Evolutionary conservation across 1,139 yeast genomes (phyloP), one percentile per base, ranked within the genome.

Genomic region (Kurtzmaniella quercitrusa): DNA sequence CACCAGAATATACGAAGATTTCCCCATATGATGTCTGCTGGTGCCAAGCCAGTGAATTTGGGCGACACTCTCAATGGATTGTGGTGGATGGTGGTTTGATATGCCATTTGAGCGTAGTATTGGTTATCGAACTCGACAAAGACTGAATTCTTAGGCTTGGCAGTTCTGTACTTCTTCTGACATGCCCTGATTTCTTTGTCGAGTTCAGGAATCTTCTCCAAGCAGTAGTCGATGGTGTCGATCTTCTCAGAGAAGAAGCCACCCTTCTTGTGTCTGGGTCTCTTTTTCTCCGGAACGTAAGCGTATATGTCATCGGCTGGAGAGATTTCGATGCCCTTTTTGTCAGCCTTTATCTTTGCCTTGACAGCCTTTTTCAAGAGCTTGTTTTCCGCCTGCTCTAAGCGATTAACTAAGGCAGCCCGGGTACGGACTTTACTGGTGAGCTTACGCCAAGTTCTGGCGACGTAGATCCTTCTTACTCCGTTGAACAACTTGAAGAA

Each of bases 1-100:
- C 90, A 84, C 95, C 96, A 87, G 51, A 79, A 76, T 63, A 89
- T 63, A 54, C 94, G 76, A 76, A 90, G 66, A 56, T 82, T 85
- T 23, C 72, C 59, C 93, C 93, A 85, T 50, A 71, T 60, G 34
- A 85, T 63, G 57, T 85, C 88, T 4, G 64, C 74, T 3, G 91
- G 88, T 40, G 79, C 74, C 45, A 77, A 65, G 17, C 85, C 85
- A 38, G 85, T 73, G 46, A 66, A 68, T 24, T 73, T 67, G 9
- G 82, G 78, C 21, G 56, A 47, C 63, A 75, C 69, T 53, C 78
- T 70, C 48, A 77, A 62, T 1, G 83, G 85, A 50, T 60, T 66
- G 62, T 71, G 84, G 63, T 75, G 79, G 21, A 72, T 65, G 16
- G 77, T 60, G 1, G 85, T 66, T 62, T 84, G 93, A 54, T 62